Evolutionary conservation across 2,329 filamentous ascomycete species (phyloP), one percentile per base, ranked within the genome.

Genomic region (Aureobasidium sp.): DNA sequence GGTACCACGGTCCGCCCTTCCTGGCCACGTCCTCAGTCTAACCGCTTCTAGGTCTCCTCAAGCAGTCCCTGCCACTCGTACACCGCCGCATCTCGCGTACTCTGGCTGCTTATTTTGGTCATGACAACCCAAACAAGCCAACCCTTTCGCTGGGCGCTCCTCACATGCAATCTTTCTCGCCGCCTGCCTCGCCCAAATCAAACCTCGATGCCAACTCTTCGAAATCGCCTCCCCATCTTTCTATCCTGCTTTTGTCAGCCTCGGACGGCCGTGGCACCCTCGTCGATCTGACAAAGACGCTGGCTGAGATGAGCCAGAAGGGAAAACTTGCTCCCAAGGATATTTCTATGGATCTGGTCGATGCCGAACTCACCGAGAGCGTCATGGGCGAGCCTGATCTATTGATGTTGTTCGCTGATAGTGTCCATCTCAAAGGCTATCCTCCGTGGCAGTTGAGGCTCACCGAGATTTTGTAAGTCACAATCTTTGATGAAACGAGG

Each of bases 371-470:
- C 55, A 88, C 76, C 48, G 84, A 86, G 62, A 83, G 82, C 57
- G 86, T 96, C 64, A 94, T 95, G 82, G 81, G 84, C 10, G 93
- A 99, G 75, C 94, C 94, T 2, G 92, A 97, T 72, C 79, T 99
- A 15, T 78, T 99, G 63, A 83, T 99, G 60, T 78, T 96, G 9
- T 99, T 99, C 73, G 86, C 88, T 1, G 90, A 92, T 4, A 85
- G 86, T 54, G 85, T 97, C 59, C 87, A 91, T 72, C 77, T 99
- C 48, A 87, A 91, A 59, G 91, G 94, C 10, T 99, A 97, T 72
- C 94, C 94, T 10, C 94, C 94, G 1, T 99, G 94, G 94, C 94
- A 97, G 76, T 83, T 97, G 64, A 84, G 94, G 47, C 78, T 99
- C 71, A 97, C 92, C 0, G 94, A 99, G 79, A 97, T 99, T 62